Percentiles rank a stretch among this genome's conserved stretches.
Conservation (phyloP, 208 protist species). For the Acanthamoeba rhysodes region DNA sequence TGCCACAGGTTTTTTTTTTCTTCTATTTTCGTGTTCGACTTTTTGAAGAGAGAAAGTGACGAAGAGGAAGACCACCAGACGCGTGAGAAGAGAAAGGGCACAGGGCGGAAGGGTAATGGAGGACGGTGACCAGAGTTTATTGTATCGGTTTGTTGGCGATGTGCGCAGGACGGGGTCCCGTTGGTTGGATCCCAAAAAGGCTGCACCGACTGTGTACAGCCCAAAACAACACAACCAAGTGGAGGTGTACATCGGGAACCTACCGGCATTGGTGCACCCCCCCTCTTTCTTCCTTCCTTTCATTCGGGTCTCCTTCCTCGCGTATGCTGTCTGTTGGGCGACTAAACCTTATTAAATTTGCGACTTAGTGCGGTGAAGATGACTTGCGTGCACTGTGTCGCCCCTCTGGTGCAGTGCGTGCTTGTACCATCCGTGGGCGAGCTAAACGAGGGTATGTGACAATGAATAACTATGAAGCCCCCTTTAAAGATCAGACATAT, state of each 20-base stretch:
- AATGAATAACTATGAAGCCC: background rate
- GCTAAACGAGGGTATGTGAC: background rate
- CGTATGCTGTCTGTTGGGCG: background rate
- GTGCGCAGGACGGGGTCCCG: background rate
- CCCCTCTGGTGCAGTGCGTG: constrained; percentile 11
- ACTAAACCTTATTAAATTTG: constrained; percentile 3
- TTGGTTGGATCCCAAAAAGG: background rate
- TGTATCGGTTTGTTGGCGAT: background rate
- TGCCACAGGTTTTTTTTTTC: no score
- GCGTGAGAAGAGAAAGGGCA: background rate
- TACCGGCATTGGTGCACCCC: constrained; percentile 7
- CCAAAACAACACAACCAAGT: constrained; percentile 29
- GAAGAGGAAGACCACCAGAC: no score
- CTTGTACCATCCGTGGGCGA: background rate
- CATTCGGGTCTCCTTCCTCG: background rate
- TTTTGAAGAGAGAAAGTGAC: no score
- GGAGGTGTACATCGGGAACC: constrained; percentile 16
- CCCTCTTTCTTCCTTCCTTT: background rate
- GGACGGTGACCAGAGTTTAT: constrained; percentile 19
- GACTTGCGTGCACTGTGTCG: background rate
- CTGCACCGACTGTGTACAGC: constrained; percentile 11
- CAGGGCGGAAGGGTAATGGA: background rate
- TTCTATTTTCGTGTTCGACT: no score
- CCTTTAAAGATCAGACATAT: background rate
- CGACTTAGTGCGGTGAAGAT: background rate